Evolutionary conservation across 495 filamentous ascomycete genomes (phyloP).

Genomic region (Penicillium silybi): DNA sequence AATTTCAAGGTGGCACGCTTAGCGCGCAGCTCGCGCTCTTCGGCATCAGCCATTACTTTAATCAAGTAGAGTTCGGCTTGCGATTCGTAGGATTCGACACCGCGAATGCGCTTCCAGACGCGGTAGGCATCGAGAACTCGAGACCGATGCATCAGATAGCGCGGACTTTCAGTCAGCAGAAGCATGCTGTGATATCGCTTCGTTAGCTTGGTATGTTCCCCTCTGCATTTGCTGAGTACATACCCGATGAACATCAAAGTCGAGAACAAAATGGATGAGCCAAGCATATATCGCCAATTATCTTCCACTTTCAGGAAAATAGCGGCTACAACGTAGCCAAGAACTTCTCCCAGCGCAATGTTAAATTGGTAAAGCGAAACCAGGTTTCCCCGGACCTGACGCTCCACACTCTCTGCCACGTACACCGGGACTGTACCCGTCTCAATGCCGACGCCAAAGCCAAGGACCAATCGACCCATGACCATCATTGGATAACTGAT

Average conservation of each 20-base stretch:
- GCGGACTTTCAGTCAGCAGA: background rate
- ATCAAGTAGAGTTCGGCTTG: background rate
- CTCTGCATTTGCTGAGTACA: no score
- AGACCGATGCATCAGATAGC: background rate
- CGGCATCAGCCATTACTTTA: background rate
- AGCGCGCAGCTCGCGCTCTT: background rate
- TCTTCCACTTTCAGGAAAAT: background rate
- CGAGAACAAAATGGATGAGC: background rate
- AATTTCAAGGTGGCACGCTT: background rate
- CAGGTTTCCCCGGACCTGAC: background rate
- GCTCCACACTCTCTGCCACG: background rate
- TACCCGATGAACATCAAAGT: background rate
- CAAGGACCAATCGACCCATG: background rate
- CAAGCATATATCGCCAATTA: background rate
- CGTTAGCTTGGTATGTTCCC: no score
- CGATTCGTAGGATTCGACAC: background rate
- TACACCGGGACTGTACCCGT: background rate
- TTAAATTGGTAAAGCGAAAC: background rate
- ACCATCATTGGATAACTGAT: background rate
- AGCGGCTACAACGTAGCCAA: background rate
- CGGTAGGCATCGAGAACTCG: background rate
- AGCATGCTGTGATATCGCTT: no score
- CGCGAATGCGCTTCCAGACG: background rate
- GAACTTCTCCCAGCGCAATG: background rate
- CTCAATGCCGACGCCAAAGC: background rate